Evolutionary conservation across 805 yeast genomes (phyloP), one percentile per base, ranked within the genome.

Genomic region (Maudiozyma pseudohumilis): DNA sequence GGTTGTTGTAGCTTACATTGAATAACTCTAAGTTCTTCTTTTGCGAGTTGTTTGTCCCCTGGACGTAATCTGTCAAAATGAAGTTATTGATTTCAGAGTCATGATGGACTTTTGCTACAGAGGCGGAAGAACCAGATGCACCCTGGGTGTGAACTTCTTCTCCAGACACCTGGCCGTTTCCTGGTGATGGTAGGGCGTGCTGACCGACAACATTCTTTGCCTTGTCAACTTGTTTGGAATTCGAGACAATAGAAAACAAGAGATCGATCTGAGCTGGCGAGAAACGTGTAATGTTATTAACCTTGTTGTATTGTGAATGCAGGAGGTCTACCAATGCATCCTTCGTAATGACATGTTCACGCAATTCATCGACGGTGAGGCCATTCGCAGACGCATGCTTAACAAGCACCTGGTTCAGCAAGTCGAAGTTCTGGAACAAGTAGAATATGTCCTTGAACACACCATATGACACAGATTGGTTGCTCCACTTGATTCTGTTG

Each of bases 201-300:
- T 21, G 11, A 6, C 13, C 6, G 12, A 21, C 29, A 27, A 16
- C 27, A 16, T 23, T 28, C 22, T 40, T 43, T 12, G 22, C 42
- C 33, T 39, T 42, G 27, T 46, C 46, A 32, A 48, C 49, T 27
- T 48, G 36, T 45, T 63, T 63, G 20, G 60, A 61, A 41, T 63
- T 60, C 2, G 58, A 54, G 5, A 56, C 63, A 24, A 60, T 56
- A 0, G 61, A 53, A 43, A 65, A 65, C 35, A 65, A 43, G 15
- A 65, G 40, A 36, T 61, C 55, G 7, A 65, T 63, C 41, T 65
- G 69, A 2, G 66, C 57, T 1, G 68, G 68, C 0, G 69, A 62
- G 32, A 65, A 65, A 18, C 56, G 56, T n/a, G 50, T 47, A 27
- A 65, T 55, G 42, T 65, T 65, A 41, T 64, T 65, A 7, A 64